Conservation (phyloP, 2,329 filamentous ascomycete genomes). For the Cladosporium sp. region DNA sequence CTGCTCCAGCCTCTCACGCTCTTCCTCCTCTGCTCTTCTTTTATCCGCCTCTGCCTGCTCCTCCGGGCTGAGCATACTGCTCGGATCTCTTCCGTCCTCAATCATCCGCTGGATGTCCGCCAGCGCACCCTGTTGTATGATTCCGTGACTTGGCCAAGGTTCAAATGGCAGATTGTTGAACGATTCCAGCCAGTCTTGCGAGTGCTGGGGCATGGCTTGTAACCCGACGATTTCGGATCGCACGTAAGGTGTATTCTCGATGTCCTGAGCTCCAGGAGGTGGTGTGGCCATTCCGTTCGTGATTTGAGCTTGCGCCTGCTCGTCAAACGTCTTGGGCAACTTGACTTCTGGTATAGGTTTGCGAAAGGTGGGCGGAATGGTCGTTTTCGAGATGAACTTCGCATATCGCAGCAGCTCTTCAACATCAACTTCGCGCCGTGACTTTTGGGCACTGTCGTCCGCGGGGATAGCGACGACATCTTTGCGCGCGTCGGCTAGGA, state of each 20-base stretch:
- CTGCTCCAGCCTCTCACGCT: conserved; percentile 31
- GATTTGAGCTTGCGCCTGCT: conserved; percentile 18
- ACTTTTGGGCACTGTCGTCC: conserved; percentile 41
- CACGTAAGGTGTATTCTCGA: conserved; percentile 14
- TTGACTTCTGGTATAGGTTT: conserved; percentile 17
- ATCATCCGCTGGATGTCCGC: conserved; percentile 54
- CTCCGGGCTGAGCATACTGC: conserved; percentile 36
- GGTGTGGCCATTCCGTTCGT: conserved; percentile 30
- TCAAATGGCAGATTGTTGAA: conserved; percentile 55
- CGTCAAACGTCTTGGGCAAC: conserved; percentile 6
- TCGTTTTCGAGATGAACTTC: conserved; percentile 72
- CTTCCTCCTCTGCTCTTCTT: conserved; percentile 33
- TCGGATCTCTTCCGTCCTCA: conserved; percentile 57
- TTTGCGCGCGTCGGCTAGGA: conserved; percentile 65
- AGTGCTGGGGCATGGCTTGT: conserved; percentile 23
- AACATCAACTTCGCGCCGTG: conserved; percentile 52
- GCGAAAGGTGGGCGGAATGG: conserved; percentile 58
- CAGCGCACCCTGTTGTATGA: conserved; percentile 63
- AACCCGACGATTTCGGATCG: conserved; percentile 16
- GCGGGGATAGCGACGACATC: conserved; percentile 62
- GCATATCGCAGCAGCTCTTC: conserved; percentile 71
- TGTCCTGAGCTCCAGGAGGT: conserved; percentile 14
- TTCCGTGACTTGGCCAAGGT: conserved; percentile 69
- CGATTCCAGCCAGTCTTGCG: conserved; percentile 41
- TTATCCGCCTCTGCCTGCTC: conserved; percentile 34